Conservation (phyloP, 2,329 filamentous ascomycete species). For the Scedosporium minutisporum region DNA sequence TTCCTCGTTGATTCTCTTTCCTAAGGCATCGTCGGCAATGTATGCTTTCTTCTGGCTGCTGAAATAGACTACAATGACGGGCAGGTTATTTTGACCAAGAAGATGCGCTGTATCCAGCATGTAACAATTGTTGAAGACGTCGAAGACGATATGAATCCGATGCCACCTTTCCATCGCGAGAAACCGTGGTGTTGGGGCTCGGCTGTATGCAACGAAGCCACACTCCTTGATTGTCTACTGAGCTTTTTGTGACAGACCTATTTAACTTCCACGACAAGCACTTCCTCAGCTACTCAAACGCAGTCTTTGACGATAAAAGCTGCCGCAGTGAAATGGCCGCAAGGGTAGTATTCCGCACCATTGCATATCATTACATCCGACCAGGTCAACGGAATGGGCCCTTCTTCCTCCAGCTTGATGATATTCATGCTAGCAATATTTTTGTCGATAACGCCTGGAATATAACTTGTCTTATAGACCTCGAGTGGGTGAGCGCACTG, state of each 20-base stretch:
- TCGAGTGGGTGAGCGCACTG: constrained; percentile 24
- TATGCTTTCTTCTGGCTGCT: too few species aligned
- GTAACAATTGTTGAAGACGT: too few species aligned
- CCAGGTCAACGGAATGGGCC: constrained; percentile 16
- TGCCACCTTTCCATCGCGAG: too few species aligned
- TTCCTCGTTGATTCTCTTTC: too few species aligned
- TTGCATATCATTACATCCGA: constrained; percentile 17
- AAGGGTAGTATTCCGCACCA: constrained; percentile 14
- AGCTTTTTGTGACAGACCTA: constrained; percentile 17
- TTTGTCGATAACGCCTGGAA: constrained; percentile 26
- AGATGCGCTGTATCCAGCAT: too few species aligned
- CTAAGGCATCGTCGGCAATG: too few species aligned
- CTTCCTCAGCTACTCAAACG: constrained; percentile 17
- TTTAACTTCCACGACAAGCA: constrained; percentile 16
- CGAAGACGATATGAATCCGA: too few species aligned
- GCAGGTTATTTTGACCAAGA: too few species aligned
- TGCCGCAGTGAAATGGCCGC: constrained; percentile 19
- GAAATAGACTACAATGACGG: too few species aligned
- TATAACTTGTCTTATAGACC: constrained; percentile 22
- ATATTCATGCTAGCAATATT: constrained; percentile 24
- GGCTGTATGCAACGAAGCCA: too few species aligned
- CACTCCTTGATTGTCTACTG: constrained; percentile 11
- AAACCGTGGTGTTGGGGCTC: too few species aligned
- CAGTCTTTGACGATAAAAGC: constrained; percentile 15
- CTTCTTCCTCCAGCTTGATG: constrained; percentile 19